Conservation (phyloP, 2,329 filamentous ascomycete genomes). For the Fusarium aywerte region DNA sequence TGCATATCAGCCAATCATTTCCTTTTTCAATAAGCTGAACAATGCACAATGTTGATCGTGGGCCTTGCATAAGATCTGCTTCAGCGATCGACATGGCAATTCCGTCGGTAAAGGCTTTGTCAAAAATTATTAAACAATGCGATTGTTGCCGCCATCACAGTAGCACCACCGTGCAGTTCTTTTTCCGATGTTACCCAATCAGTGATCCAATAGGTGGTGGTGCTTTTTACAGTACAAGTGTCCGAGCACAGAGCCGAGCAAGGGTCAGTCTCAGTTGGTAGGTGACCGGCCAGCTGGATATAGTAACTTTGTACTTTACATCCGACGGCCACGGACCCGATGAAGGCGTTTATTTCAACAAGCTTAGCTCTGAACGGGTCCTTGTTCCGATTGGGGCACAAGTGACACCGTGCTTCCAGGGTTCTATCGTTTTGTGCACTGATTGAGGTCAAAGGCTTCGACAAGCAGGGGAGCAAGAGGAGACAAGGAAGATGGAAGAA, state of each 20-base stretch:
- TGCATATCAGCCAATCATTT: constrained; percentile 7
- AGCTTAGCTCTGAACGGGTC: constrained; percentile 12
- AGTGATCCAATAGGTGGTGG: neutral
- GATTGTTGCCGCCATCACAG: neutral
- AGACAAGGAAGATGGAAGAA: neutral
- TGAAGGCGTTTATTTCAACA: constrained; percentile 27
- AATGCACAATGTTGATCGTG: constrained; percentile 18
- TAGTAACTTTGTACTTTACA: constrained; percentile 39
- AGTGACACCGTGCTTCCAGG: constrained; percentile 32
- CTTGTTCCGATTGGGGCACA: constrained; percentile 19
- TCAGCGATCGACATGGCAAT: constrained; percentile 26
- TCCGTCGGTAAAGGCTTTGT: constrained; percentile 24
- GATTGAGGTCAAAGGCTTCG: constrained; percentile 33
- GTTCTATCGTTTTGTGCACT: constrained; percentile 26
- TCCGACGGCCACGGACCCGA: constrained; percentile 16
- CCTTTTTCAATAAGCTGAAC: constrained; percentile 15
- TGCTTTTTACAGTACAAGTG: neutral
- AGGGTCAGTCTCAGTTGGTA: constrained; percentile 28
- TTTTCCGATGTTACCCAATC: constrained; percentile 22
- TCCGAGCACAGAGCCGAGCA: constrained; percentile 5
- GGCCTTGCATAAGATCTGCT: constrained; percentile 16
- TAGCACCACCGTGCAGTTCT: neutral
- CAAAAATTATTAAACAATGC: constrained; percentile 27
- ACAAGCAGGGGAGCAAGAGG: constrained; percentile 1
- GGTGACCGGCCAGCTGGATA: constrained; percentile 33